phyloP scores from a whole-genome alignment of 305 asterid genomes.

The Stenogyne calaminthoides region DNA sequence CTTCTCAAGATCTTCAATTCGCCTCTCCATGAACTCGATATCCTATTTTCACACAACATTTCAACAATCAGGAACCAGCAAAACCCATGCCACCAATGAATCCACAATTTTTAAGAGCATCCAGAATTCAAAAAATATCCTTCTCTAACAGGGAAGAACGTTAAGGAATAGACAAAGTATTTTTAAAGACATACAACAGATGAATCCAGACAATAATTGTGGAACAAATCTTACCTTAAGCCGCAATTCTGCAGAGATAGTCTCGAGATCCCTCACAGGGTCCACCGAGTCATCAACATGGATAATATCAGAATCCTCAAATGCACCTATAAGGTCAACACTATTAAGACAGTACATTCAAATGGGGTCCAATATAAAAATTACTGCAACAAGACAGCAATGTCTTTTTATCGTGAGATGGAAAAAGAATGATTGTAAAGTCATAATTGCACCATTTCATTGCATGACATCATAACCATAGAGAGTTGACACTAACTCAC shows the following conservation, averaged over 20 bases:
- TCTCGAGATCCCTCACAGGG: constrained; percentile 96
- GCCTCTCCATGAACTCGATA: constrained; percentile 84
- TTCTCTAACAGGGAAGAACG: background rate
- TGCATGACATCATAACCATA: background rate
- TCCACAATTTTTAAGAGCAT: constrained; percentile 19
- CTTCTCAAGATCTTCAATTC: constrained; percentile 92
- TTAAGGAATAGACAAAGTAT: background rate
- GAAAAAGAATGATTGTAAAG: background rate
- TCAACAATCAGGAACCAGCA: constrained; percentile 25
- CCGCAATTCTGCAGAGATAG: constrained; percentile 78
- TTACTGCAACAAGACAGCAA: constrained; percentile 1
- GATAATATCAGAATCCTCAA: constrained; percentile 94
- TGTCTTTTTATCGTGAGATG: background rate
- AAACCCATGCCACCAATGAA: constrained; percentile 10
- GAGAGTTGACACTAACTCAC: constrained; percentile 14
- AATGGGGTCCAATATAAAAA: constrained; percentile 6
- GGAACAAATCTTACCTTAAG: constrained; percentile 65
- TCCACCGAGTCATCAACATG: constrained; percentile 94
- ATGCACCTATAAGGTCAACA: constrained; percentile 63
- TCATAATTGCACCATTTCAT: background rate
- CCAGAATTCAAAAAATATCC: constrained; percentile 8
- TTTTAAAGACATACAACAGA: constrained; percentile 1
- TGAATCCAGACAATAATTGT: background rate
- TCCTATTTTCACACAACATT: constrained; percentile 52
- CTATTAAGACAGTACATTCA: constrained; percentile 13